Percentiles rank a stretch among this genome's conserved stretches.
phyloP scores from a whole-genome alignment of 1,139 yeast species.

The Taphrina populina region DNA sequence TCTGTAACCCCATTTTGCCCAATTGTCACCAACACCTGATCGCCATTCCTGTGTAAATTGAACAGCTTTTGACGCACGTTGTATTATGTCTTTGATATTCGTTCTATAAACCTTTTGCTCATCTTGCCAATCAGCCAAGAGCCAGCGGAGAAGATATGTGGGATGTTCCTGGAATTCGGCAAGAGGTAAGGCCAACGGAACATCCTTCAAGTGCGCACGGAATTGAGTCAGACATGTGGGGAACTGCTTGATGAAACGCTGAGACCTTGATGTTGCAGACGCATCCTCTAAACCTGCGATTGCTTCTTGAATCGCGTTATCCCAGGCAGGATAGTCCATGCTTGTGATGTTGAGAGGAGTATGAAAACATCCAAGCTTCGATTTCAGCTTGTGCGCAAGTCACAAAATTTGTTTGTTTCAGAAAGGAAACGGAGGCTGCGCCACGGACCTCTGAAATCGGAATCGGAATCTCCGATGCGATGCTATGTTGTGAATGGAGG shows the following conservation, averaged over 20 bases:
- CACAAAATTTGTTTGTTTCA: no score
- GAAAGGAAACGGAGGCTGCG: no score
- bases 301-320: conserved; percentile 17
- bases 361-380: no score
- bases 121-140: conserved; percentile 28
- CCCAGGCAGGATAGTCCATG: conserved; percentile 27
- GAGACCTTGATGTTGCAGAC: conserved; percentile 7
- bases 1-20: conserved; percentile 26
- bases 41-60: conserved; percentile 23
- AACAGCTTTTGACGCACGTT: conserved; percentile 3
- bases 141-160: conserved; percentile 22
- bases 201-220: not conserved
- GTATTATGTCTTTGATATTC: conserved; percentile 10
- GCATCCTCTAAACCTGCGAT: not conserved
- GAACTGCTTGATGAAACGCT: conserved; percentile 6
- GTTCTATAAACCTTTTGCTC: conserved; percentile 2
- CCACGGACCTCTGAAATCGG: no score
- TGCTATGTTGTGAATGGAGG: no score
- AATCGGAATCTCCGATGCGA: no score
- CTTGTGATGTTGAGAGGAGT: no score
- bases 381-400: no score
- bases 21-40: conserved; percentile 21
- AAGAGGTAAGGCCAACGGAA: conserved; percentile 12
- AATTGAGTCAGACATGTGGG: conserved; percentile 16
- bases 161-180: conserved; percentile 28